Base-by-base conservation (phyloP, 2,329 filamentous ascomycete genomes). In the Alternaria viburni region DNA sequence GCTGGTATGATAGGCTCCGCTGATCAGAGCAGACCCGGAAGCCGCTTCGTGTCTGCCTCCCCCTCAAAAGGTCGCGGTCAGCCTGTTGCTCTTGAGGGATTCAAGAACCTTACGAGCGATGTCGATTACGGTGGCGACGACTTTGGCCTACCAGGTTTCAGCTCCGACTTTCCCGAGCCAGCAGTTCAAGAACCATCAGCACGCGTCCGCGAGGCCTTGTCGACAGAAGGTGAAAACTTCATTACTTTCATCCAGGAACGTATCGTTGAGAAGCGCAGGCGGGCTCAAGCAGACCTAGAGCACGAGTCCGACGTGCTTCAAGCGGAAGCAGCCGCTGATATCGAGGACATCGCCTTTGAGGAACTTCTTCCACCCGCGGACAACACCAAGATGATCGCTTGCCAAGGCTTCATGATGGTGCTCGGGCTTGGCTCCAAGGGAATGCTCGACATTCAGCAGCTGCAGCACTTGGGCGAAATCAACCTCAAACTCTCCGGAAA, bases 161-260 rank as follows among this genome's bases (percentile, higher is more conserved):
- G 69, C 45, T 77, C 73, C 5, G 69, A 73, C 19, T 51, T 66
- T 10, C 62, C 54, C 5, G 64, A 65, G 26, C 54, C 49, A 17
- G 63, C 44, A 26, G 52, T 49, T 17, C 44, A 30, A n/a, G 60
- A 69, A 28, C 52, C 63, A 9, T 60, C 68, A 45, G 79, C 80
- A n/a, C 83, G 86, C 81, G 74, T 86, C 36, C 80, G 80, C 6
- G 81, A 84, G 9, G 83, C 81, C 3, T 81, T 91, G 3, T 87
- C 89, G 67, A 80, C 81, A 11, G 88, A 91, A 69, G 85, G 84
- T 57, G 77, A 81, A 21, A 91, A 91, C 70, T 91, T 91, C 75
- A 81, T 90, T 12, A 82, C 83, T 0, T 91, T 89, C 70, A 79
- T 91, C 25, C 78, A 80, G 46, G 81, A 80, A 19, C 82, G 81